Conservation (phyloP, 2,329 filamentous ascomycete species). For the Colletotrichum sp. region DNA sequence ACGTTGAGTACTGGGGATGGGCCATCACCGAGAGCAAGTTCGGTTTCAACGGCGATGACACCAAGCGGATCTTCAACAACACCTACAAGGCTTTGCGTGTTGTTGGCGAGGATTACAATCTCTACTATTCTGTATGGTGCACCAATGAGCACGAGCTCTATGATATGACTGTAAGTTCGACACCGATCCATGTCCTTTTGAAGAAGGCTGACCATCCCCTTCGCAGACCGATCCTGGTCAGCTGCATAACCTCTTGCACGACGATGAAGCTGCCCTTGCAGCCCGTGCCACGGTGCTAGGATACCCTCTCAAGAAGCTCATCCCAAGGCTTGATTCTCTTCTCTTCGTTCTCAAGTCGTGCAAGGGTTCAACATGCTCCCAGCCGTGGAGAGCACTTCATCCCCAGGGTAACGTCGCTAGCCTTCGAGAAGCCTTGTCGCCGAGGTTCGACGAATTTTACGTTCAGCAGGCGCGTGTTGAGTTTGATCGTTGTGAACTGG, state of each 20-base stretch:
- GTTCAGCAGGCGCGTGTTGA: constrained; percentile 49
- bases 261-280: constrained; percentile 11
- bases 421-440: constrained; percentile 53
- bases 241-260: constrained; percentile 32
- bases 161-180: constrained; percentile 49
- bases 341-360: constrained; percentile 66
- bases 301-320: constrained; percentile 41
- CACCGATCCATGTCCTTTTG: background rate
- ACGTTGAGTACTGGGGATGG: constrained; percentile 59
- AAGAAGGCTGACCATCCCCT: background rate
- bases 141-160: constrained; percentile 54
- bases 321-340: constrained; percentile 61
- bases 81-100: constrained; percentile 61
- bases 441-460: constrained; percentile 58
- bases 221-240: constrained; percentile 55
- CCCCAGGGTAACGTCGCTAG: constrained; percentile 54
- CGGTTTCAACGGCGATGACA: constrained; percentile 24
- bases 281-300: constrained; percentile 30
- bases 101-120: constrained; percentile 49
- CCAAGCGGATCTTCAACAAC: constrained; percentile 41
- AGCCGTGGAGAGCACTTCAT: constrained; percentile 62
- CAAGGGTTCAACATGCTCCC: constrained; percentile 53
- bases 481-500: constrained; percentile 58
- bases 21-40: constrained; percentile 33
- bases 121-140: constrained; percentile 64